Evolutionary conservation across 805 yeast genomes (phyloP), one percentile per base, ranked within the genome.

Genomic region (Starmerella apis): DNA sequence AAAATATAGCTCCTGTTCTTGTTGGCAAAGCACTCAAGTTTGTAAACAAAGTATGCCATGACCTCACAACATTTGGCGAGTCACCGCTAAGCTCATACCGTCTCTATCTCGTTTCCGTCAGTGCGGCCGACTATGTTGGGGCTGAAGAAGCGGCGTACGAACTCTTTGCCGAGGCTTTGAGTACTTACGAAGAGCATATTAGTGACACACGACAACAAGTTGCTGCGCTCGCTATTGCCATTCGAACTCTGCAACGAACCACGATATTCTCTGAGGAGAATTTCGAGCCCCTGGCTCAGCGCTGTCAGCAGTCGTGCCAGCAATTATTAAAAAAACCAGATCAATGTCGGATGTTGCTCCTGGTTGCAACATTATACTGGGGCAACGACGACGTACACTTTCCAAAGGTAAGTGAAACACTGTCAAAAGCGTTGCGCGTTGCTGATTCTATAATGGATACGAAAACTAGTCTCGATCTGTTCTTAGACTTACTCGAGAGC

Each of bases 401-500:
- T 49, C 76, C 71, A 49, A 72, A 95, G 32, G 95, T 90, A 1
- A 69, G 90, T 61, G 97, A 92, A 62, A 87, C 96, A 64, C 72
- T 90, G 41, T 96, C 87, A 65, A 79, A 90, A 58, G 79, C 96
- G 1, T 65, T 90, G 16, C 72, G 96, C 41, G 86, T 86, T 7
- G 95, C 96, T 0, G 97, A 92, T 64, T 83, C 92, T n/a, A 84
- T 92, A 50, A 81, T 88, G 80, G 97, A 90, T 62, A 70, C 68
- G 46, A 75, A 72, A 37, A 81, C 79, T 42, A 83, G 86, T 31
- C 71, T 83, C 50, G 90, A 86, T 65, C 71, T 92, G 49, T 88
- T 90, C 69, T 81, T 90, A 41, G 97, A 92, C 67, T 86, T 92
- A 19, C 71, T 92, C 56, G 86, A 86, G 68, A 77, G 86, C 55